Evolutionary conservation across 169 alveolate genomes (phyloP).

Genomic region (Babesia ovata): DNA sequence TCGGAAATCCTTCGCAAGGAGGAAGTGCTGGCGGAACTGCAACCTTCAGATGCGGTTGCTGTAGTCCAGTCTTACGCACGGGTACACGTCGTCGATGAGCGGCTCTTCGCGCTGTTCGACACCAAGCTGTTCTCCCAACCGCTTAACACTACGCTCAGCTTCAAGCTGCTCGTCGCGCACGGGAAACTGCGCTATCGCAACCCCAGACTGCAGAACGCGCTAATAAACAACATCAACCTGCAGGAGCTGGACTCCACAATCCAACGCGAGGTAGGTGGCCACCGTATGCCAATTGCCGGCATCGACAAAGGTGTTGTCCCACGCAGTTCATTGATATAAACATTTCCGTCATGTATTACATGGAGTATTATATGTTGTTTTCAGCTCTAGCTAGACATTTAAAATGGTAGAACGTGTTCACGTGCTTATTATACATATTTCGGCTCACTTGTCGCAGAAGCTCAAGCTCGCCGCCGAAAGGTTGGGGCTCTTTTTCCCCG

Average conservation of each 20-base stretch:
- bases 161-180: constrained; percentile 43
- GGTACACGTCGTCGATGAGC: constrained; percentile 41
- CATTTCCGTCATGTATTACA: too few species aligned
- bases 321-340: too few species aligned
- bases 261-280: constrained; percentile 37
- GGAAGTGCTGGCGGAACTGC: constrained; percentile 57
- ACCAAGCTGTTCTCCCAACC: constrained; percentile 10
- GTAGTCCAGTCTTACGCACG: constrained; percentile 44
- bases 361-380: too few species aligned
- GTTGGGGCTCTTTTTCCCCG: constrained; percentile 51
- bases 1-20: constrained; percentile 46
- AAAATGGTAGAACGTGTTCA: background rate
- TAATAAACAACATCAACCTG: constrained; percentile 47
- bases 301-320: too few species aligned
- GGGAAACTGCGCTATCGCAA: constrained; percentile 41
- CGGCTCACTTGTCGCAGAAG: constrained; percentile 21
- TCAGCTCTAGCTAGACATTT: constrained; percentile 1
- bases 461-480: constrained; percentile 43
- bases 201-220: constrained; percentile 26
- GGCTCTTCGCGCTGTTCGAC: constrained; percentile 26
- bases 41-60: constrained; percentile 41
- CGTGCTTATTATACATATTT: background rate
- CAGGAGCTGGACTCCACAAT: constrained; percentile 30
- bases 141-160: constrained; percentile 29
- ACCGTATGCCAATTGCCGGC: background rate